phyloP scores from a whole-genome alignment of 2,329 filamentous ascomycete genomes.

The Incumbomyces lentus region DNA sequence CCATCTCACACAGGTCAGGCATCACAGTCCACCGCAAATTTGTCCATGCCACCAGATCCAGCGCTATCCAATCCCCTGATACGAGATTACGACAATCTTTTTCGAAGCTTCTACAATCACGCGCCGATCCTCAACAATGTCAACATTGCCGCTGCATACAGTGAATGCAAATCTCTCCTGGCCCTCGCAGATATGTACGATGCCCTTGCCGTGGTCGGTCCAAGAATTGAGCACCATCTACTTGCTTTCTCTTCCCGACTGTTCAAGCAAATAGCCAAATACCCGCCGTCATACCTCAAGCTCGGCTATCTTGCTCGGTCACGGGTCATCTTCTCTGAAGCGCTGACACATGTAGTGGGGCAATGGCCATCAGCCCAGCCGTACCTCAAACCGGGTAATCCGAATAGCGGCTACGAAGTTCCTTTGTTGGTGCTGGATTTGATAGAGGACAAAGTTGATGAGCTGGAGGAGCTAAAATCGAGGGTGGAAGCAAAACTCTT shows the following conservation, averaged over 20 bases:
- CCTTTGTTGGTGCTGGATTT: constrained; percentile 71
- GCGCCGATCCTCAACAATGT: constrained; percentile 68
- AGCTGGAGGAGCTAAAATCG: constrained; percentile 71
- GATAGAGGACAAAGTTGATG: constrained; percentile 90
- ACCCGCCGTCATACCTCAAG: constrained; percentile 83
- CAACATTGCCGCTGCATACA: constrained; percentile 85
- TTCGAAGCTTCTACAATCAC: constrained; percentile 93
- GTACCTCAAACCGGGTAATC: constrained; percentile 52
- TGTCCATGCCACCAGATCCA: constrained; percentile 43
- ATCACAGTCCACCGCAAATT: constrained; percentile 43
- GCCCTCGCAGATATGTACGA: constrained; percentile 91
- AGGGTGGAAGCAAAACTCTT: constrained; percentile 75
- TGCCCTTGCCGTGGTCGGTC: constrained; percentile 74
- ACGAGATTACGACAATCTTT: constrained; percentile 89
- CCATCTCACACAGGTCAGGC: constrained; percentile 25
- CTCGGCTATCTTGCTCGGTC: constrained; percentile 77
- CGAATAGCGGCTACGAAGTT: constrained; percentile 41
- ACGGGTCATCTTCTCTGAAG: constrained; percentile 75
- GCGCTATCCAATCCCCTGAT: constrained; percentile 61
- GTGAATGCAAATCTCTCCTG: constrained; percentile 85
- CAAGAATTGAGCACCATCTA: constrained; percentile 84
- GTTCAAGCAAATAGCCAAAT: constrained; percentile 95
- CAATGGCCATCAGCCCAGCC: constrained; percentile 79
- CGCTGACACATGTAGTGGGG: constrained; percentile 84
- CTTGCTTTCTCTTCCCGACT: constrained; percentile 81